Conservation (phyloP, 352 stramenopile species). For the Globisporangium polare region DNA sequence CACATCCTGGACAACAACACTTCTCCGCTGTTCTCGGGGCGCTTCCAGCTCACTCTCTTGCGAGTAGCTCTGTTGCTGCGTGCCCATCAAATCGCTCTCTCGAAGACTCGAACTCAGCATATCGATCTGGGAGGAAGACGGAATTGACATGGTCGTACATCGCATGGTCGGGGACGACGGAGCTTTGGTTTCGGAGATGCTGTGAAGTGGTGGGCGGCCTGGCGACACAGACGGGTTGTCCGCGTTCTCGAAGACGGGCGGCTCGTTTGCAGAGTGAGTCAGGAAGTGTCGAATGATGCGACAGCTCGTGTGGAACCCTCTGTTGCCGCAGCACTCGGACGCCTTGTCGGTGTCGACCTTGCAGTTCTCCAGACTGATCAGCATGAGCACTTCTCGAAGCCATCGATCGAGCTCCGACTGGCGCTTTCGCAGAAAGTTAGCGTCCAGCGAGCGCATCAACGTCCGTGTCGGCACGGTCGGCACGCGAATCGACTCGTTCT, state of each 20-base stretch:
- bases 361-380: slow-evolving; percentile 77
- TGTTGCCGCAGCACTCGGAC: slow-evolving; percentile 61
- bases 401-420: slow-evolving; percentile 82
- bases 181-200: slow-evolving; percentile 47
- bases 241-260: slow-evolving; percentile 58
- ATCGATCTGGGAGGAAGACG: slow-evolving; percentile 29
- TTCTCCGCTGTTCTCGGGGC: slow-evolving; percentile 40
- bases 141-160: slow-evolving; percentile 12
- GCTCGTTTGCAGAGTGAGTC: slow-evolving; percentile 72
- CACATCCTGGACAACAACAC: slow-evolving; percentile 64
- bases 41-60: slow-evolving; percentile 6
- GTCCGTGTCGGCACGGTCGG: slow-evolving; percentile 75
- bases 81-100: slow-evolving; percentile 36
- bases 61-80: slow-evolving; percentile 13
- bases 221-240: slow-evolving; percentile 19
- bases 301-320: slow-evolving; percentile 61
- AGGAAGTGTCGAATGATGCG: slow-evolving; percentile 71
- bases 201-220: slow-evolving; percentile 31
- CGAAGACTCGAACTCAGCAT: slow-evolving; percentile 42
- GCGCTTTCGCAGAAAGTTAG: slow-evolving; percentile 78
- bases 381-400: slow-evolving; percentile 79
- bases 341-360: slow-evolving; percentile 62
- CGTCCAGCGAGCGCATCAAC: slow-evolving; percentile 78
- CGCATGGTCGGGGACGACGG: slow-evolving; percentile 16
- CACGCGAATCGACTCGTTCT: slow-evolving; percentile 71